Evolutionary conservation across 331 rosid species (phyloP).

Genomic region (Rosa hybrid): DNA sequence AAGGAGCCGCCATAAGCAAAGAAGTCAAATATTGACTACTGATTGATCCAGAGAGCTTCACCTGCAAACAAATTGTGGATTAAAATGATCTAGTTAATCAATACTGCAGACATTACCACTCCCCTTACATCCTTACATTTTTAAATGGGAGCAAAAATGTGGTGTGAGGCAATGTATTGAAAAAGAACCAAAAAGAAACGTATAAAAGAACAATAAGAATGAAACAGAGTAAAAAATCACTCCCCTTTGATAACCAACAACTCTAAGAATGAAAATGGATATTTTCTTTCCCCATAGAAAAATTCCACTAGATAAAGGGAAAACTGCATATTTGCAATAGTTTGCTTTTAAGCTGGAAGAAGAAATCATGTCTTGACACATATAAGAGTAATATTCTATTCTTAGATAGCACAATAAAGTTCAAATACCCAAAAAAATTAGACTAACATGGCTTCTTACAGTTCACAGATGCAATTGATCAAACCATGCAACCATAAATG

Average conservation of each 20-base stretch:
- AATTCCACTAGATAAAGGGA: neutral
- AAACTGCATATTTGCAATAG: neutral
- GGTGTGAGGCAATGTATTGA: neutral
- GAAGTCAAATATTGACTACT: conserved; percentile 94
- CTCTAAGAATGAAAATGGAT: neutral
- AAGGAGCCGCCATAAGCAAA: conserved; percentile 92
- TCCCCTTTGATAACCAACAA: neutral
- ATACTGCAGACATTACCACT: conserved; percentile 2
- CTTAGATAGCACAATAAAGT: neutral
- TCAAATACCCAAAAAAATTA: neutral
- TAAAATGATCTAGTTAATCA: conserved; percentile 19
- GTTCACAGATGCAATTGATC: neutral
- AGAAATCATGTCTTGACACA: neutral
- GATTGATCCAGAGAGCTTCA: conserved; percentile 86
- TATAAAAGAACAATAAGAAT: neutral
- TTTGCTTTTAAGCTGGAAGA: neutral
- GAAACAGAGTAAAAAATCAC: neutral
- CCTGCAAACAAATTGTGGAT: conserved; percentile 46
- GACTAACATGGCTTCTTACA: neutral
- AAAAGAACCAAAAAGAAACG: neutral
- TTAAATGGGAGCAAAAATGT: neutral
- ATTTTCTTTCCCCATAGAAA: neutral
- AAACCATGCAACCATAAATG: neutral
- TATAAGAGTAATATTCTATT: neutral
- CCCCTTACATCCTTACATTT: neutral